A percentile compares a stretch with the other conserved stretches of the same genome.
Conservation (phyloP, 306 rosid genomes). For the Luffa aegyptiaca region DNA sequence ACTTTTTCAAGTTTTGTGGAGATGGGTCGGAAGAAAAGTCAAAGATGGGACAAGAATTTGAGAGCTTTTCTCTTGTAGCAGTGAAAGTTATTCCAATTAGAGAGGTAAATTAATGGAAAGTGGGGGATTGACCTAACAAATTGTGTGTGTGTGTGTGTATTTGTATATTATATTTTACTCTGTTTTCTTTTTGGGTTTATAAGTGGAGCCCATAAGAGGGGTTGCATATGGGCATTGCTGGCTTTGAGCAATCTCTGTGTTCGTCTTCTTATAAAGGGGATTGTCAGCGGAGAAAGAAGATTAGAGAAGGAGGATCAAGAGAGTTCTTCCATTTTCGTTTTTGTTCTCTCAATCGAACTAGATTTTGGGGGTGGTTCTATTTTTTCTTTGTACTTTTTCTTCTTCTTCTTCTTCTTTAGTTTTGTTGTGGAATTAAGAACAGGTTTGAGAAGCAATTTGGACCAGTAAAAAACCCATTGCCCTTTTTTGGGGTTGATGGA, state of each 20-base stretch:
- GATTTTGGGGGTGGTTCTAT: not conserved
- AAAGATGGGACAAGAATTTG: not conserved
- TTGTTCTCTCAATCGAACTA: not conserved
- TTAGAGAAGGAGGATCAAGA: not conserved
- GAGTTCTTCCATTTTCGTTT: not conserved
- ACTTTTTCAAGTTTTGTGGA: not conserved
- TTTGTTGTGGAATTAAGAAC: not conserved
- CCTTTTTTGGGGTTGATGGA: constrained; percentile 37
- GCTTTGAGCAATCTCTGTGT: constrained; percentile 16
- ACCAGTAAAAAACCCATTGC: constrained; percentile 21
- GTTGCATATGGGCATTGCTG: constrained; percentile 42
- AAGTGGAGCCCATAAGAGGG: constrained; percentile 35
- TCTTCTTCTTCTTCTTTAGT: not conserved
- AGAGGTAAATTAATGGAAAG: not conserved
- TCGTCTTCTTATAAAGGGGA: constrained; percentile 4
- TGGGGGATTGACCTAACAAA: not conserved
- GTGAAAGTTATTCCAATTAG: not conserved
- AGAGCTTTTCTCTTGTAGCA: not conserved
- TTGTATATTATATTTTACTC: not conserved
- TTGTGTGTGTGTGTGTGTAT: not conserved
- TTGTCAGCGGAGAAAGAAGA: constrained; percentile 8
- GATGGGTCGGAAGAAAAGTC: not conserved
- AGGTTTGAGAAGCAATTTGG: not conserved
- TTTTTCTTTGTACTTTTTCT: not conserved
- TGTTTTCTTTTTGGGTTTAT: constrained; percentile 18